Evolutionary conservation across 139 green algal genomes (phyloP), one percentile per base, ranked within the genome.

Genomic region (Chlamydomonas incerta): DNA sequence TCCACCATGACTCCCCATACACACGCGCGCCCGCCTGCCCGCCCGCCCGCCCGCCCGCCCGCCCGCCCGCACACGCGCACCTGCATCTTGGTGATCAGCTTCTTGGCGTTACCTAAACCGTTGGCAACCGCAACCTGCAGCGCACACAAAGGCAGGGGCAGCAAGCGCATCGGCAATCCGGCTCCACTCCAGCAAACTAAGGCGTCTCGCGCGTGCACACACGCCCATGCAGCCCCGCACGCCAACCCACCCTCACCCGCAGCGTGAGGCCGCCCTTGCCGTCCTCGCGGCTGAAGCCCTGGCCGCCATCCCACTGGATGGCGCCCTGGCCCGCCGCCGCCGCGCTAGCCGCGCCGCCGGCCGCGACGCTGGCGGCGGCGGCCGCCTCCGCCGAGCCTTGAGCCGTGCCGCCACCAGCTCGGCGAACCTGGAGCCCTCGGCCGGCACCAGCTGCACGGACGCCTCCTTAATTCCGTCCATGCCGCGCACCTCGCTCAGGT

Each of bases 31-130:
- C n/a, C n/a, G n/a, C n/a, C n/a, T n/a, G n/a, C n/a, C n/a, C n/a
- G n/a, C n/a, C n/a, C 66, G 31, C 66, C 18, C 66, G 29, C 6
- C 26, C 33, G 21, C 60, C 24, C 66, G n/a, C 66, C 29, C 66
- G 41, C 41, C 41, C 41, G 10, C 67, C 6, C 21, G 34, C 70
- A 21, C 37, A 58, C 20, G 13, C n/a, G 14, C 46, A 80, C 74
- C 74, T 83, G 79, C 83, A 88, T 83, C 73, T 83, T 81, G 26
- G 65, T 93, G 58, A 96, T 87, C 26, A 96, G 73, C 87, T 94
- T 95, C 91, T 95, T 95, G 63, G 93, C 93, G 74, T 95, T 95
- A 72, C 93, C 93, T 29, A 96, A 87, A 60, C 93, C 93, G 82
- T 96, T 96, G 47, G 91, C 93, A 21, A 96, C 92, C 24, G 60